Evolutionary conservation across 2,329 filamentous ascomycete species (phyloP), one percentile per base, ranked within the genome.

Genomic region (Botrytis deweyae): DNA sequence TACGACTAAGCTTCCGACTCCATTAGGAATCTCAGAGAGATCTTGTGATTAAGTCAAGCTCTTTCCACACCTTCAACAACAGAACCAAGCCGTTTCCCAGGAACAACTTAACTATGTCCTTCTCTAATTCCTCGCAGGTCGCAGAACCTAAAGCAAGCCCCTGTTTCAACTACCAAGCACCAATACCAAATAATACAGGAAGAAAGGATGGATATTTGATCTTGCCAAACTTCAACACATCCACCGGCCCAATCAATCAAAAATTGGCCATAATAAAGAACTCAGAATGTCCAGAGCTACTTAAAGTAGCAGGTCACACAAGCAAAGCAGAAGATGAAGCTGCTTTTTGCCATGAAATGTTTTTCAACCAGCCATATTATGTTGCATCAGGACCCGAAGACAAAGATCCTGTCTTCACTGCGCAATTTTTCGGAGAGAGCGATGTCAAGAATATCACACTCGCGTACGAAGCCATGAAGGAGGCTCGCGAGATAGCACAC

Each of bases 391-490:
- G 42, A 25, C 63, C 63, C 7, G 16, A 49, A 16, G 63, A 66
- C 22, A 20, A 66, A 12, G n/a, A 36, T 16, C 63, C 63, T 8
- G 22, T 66, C 2, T 44, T 36, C 49, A 66, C 63, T 16, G 20
- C 22, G 9, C 63, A 66, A 66, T 66, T 36, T 4, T 66, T 66
- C 29, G 42, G 42, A 12, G 42, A 49, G 33, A 14, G 49, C 4
- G n/a, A 49, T 36, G 42, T 66, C 22, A 14, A 49, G 10, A 7
- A 29, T 18, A 49, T 66, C 10, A 49, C 29, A 36, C 42, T 42
- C 20, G 63, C 63, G 6, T 66, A 36, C 10, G 63, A 66, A 49
- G 63, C 63, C 20, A 66, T 66, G 63, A 66, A 66, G 29, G 63
- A 46, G 42, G 63, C 42, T 36, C 63, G 63, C 20, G 29, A 66